Evolutionary conservation across 768 basidiomycete species (phyloP).

Genomic region (Holtermannia corniformis): DNA sequence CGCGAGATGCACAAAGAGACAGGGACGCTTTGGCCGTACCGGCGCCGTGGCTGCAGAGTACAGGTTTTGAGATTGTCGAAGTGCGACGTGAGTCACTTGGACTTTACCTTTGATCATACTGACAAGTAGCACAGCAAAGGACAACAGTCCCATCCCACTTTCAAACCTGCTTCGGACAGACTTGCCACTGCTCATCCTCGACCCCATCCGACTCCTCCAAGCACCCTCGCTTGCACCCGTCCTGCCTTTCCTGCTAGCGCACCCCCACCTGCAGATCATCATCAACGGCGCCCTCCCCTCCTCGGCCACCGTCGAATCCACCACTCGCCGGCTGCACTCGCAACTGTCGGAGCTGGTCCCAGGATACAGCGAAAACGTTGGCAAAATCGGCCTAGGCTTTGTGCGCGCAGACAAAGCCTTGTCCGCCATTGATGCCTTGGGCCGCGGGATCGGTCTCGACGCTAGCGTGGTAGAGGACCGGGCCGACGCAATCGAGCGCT

Average conservation of each 20-base stretch:
- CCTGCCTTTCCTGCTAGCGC: constrained; percentile 4
- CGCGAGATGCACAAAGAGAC: neutral
- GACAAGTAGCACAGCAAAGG: too few relatives aligned
- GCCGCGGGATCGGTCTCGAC: constrained; percentile 2
- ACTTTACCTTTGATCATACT: neutral
- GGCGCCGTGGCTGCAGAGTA: constrained; percentile 24
- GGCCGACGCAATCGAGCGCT: constrained; percentile 8
- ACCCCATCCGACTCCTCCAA: constrained; percentile 28
- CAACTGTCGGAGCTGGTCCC: neutral
- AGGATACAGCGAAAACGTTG: too few relatives aligned
- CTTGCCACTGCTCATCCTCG: constrained; percentile 22
- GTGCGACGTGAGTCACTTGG: neutral
- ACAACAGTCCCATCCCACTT: constrained; percentile 8
- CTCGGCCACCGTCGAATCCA: neutral
- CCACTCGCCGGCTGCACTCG: neutral
- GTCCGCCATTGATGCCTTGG: constrained; percentile 14
- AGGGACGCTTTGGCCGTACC: constrained; percentile 1
- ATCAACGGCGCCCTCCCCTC: constrained; percentile 23
- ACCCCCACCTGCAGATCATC: constrained; percentile 13
- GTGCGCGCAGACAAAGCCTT: constrained; percentile 11
- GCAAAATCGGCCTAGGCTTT: constrained; percentile 3
- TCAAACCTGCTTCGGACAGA: constrained; percentile 15
- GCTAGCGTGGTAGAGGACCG: constrained; percentile 2
- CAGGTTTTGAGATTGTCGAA: constrained; percentile 20
- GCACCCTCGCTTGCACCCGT: constrained; percentile 8